Evolutionary conservation across 2,329 filamentous ascomycete genomes (phyloP), one percentile per base, ranked within the genome.

Genomic region (Fusarium begoniae): DNA sequence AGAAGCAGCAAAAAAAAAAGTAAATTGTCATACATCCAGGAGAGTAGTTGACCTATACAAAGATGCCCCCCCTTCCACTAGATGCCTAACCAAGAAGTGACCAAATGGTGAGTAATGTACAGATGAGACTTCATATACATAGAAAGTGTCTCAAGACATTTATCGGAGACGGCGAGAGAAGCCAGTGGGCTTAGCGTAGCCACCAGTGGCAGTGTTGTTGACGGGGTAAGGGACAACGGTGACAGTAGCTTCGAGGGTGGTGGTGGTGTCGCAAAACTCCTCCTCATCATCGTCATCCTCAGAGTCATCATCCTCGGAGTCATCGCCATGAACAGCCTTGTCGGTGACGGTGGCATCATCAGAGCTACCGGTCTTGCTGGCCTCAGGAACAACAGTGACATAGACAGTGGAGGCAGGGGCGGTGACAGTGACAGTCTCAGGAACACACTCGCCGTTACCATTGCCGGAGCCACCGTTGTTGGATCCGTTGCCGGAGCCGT

Each of bases 151-250:
- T 66, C 47, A 48, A 63, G 55, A 66, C 67, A 72, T 74, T 75
- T 81, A 83, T 68, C 79, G 81, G 73, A 78, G 76, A 63, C 81
- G 79, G 64, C 78, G 78, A 64, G 78, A 78, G 73, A 80, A 81
- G 72, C 82, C 83, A 61, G 83, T 81, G 66, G 83, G 81, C 45
- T 70, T 69, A 43, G 81, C 78, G 41, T 74, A 78, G 57, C 81
- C 81, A 70, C 78, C 70, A 53, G 81, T 71, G 56, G 83, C 83
- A 66, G 80, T 80, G 81, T 84, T 83, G 72, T 79, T 79, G 58
- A 78, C 80, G 56, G 85, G 85, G 81, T 81, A 85, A 73, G 85
- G 85, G 68, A 84, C 77, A 66, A 83, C 80, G 60, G 82, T 83
- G 68, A 82, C 80, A 41, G 80, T 81, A 43, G 77, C 73, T 73